phyloP scores from a whole-genome alignment of 2,329 filamentous ascomycete genomes.

The Lecanicillium sp. region DNA sequence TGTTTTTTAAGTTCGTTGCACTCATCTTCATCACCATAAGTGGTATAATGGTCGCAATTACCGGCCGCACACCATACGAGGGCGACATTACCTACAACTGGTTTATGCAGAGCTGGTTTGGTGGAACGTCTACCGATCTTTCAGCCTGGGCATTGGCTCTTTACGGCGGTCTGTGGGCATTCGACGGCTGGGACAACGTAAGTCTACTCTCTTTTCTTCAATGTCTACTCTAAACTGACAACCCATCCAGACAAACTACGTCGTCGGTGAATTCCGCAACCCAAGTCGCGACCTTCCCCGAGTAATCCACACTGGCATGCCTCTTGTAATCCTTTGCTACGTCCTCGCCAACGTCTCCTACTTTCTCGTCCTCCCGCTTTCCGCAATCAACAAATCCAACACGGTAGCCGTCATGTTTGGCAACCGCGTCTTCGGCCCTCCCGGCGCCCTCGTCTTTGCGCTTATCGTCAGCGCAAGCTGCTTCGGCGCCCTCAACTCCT shows the following conservation, averaged over 20 bases:
- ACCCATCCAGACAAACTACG: conserved; percentile 79
- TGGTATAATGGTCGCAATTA: conserved; percentile 81
- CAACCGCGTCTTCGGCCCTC: conserved; percentile 75
- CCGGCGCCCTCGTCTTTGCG: conserved; percentile 76
- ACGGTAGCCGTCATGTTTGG: conserved; percentile 96
- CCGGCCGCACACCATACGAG: conserved; percentile 64
- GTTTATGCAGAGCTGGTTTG: conserved; percentile 84
- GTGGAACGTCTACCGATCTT: conserved; percentile 68
- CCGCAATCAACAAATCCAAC: conserved; percentile 76
- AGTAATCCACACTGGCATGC: conserved; percentile 94
- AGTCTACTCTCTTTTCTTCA: conserved; percentile 26
- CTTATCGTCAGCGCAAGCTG: conserved; percentile 86
- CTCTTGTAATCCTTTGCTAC: conserved; percentile 84
- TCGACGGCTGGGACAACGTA: conserved; percentile 98
- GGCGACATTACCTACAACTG: conserved; percentile 73
- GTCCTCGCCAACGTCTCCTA: conserved; percentile 88
- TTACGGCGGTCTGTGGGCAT: conserved; percentile 95
- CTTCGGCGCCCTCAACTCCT: conserved; percentile 90
- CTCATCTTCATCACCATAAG: conserved; percentile 78
- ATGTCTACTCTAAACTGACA: too few species aligned
- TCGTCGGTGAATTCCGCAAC: conserved; percentile 93
- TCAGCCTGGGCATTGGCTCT: conserved; percentile 89
- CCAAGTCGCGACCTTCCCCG: conserved; percentile 81
- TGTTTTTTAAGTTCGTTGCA: conserved; percentile 94
- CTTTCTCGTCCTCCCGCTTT: conserved; percentile 81